phyloP scores from a whole-genome alignment of 148 eudicot species.

The Persicaria tinctoria region DNA sequence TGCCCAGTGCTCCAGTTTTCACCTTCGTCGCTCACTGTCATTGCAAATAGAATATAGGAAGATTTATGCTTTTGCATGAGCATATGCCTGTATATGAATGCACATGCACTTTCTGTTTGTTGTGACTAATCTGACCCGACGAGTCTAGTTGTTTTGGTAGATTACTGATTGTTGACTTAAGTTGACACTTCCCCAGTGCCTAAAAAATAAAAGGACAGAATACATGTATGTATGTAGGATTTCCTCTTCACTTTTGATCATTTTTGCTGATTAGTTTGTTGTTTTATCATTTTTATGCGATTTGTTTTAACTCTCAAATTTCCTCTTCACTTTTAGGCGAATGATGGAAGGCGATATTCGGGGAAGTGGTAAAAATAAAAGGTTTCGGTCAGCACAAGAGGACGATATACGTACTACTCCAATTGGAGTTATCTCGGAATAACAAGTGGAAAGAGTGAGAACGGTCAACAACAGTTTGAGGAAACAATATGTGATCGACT shows the following conservation, averaged over 20 bases:
- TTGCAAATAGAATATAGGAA: not conserved
- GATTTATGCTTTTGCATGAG: not conserved
- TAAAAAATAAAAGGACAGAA: conserved; percentile 13
- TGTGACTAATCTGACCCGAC: conserved; percentile 29
- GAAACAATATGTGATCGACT: no score
- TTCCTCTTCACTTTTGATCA: not conserved
- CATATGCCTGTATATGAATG: not conserved
- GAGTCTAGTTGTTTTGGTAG: conserved; percentile 57
- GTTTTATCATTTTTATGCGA: no score
- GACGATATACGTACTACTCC: no score
- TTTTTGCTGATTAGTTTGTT: no score
- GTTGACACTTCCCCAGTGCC: conserved; percentile 77
- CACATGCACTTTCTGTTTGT: not conserved
- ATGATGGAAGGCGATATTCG: no score
- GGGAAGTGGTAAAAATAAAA: no score
- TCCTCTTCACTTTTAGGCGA: no score
- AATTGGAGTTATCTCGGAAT: no score
- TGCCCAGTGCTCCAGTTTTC: conserved; percentile 70
- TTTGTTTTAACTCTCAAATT: no score
- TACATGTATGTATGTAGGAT: not conserved
- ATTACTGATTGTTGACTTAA: conserved; percentile 43
- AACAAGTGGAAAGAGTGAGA: no score
- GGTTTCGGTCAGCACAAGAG: no score
- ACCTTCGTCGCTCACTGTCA: conserved; percentile 57
- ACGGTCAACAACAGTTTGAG: no score